Evolutionary conservation across 768 basidiomycete genomes (phyloP), one percentile per base, ranked within the genome.

Genomic region (Boletellus sp.): DNA sequence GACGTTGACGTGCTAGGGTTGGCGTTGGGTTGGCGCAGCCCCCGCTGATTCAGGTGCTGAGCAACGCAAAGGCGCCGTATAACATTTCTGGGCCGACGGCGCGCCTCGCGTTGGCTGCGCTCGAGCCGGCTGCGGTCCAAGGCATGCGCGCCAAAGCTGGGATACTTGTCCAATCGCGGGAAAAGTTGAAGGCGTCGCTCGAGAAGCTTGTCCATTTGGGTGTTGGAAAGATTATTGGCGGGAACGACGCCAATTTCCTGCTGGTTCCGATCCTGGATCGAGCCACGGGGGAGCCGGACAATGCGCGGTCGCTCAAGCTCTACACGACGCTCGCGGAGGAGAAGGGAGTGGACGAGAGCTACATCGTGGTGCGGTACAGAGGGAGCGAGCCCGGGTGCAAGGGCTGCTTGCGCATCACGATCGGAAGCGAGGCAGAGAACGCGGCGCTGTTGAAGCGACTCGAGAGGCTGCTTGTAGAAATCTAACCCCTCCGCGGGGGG

Each of bases 21-120:
- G 96, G 96, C 0, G 81, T 94, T 40, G 91, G 92, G 0, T 72
- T 97, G 48, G 90, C 93, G 6, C 88, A 94, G 52, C 93, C 93
- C 0, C 84, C 90, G 0, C 73, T 99, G 12, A 87, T 97, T 39
- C 94, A 93, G 59, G 78, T 97, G 54, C 81, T 98, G 46, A 80
- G 83, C 51, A 98, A 98, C 67, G 89, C 94, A 23, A 99, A 99
- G 67, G 96, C 95, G 1, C 96, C 96, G 0, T 99, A 98, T 74
- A 97, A 96, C 68, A 83, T 99, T 57, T 94, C 94, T 15, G 79
- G 86, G 0, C 94, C 94, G 0, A 92, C 92, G 6, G 91, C 95
- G 12, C 70, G 81, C 24, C 80, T 97, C 20, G 94, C 93, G 0
- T 67, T 84, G 15, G 74, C 86, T 10, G 92, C 95, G 0, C 79